Evolutionary conservation across 352 stramenopile genomes (phyloP).

Genomic region (Phytophthora pluvialis): DNA sequence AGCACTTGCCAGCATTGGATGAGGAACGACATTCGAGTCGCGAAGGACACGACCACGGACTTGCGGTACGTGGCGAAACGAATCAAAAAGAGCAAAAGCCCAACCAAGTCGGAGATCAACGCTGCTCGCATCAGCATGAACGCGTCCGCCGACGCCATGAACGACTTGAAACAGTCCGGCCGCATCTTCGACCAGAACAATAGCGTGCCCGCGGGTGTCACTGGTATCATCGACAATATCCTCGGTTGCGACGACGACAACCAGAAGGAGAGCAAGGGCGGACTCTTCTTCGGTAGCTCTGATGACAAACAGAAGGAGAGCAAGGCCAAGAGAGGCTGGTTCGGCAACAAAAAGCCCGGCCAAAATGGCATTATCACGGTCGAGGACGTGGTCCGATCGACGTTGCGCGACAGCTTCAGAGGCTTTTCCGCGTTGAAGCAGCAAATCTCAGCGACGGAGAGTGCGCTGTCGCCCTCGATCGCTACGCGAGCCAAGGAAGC

Average conservation of each 20-base stretch:
- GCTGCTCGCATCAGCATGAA: slow-evolving; percentile 36
- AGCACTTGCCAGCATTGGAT: slow-evolving; percentile 37
- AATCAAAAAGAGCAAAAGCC: slow-evolving; percentile 24
- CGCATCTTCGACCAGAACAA: slow-evolving; percentile 40
- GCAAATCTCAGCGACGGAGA: slow-evolving; percentile 34
- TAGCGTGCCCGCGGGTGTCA: slow-evolving; percentile 8
- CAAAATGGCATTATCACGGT: slow-evolving; percentile 8
- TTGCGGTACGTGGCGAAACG: slow-evolving; percentile 31
- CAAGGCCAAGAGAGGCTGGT: slow-evolving; percentile 8
- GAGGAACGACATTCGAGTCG: slow-evolving; percentile 36
- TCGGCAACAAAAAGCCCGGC: slow-evolving; percentile 12
- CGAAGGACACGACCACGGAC: slow-evolving; percentile 29
- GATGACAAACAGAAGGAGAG: background rate
- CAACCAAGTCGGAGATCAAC: slow-evolving; percentile 35
- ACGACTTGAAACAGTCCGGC: slow-evolving; percentile 35
- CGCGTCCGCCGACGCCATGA: slow-evolving; percentile 35
- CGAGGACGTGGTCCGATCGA: slow-evolving; percentile 32
- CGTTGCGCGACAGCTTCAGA: slow-evolving; percentile 32
- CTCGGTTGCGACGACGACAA: slow-evolving; percentile 13
- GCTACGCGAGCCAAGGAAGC: slow-evolving; percentile 27
- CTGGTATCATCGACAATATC: slow-evolving; percentile 23
- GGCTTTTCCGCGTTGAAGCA: slow-evolving; percentile 33
- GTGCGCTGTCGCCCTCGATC: slow-evolving; percentile 27
- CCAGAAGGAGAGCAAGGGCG: background rate
- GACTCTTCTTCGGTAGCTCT: background rate